Evolutionary conservation across 164 flowering plant species (phyloP).

Genomic region (Tetracentron sinense): DNA sequence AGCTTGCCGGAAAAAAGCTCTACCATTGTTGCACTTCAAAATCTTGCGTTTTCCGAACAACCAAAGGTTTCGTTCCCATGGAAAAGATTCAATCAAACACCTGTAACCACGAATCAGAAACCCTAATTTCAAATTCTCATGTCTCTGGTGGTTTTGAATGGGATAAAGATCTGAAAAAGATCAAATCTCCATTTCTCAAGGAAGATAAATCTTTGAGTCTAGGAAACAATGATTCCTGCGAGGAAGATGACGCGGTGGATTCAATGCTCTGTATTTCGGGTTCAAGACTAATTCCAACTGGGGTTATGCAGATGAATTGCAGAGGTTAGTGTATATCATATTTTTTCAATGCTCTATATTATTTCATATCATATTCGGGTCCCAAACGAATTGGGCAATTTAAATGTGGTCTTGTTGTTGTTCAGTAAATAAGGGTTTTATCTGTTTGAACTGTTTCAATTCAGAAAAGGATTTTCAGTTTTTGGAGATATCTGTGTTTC

Average conservation of each 20-base stretch:
- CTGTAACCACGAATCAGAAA: conserved; percentile 19
- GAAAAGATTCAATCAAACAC: conserved; percentile 22
- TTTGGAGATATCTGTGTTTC: neutral
- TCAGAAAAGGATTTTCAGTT: no score
- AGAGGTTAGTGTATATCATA: conserved; percentile 34
- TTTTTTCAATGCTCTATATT: no score
- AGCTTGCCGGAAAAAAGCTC: no score
- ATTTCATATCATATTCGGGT: no score
- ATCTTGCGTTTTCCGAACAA: conserved; percentile 5
- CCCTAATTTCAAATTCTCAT: conserved; percentile 22
- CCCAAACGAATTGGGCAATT: neutral
- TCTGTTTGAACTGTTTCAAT: neutral
- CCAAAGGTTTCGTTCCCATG: conserved; percentile 20
- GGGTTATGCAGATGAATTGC: conserved; percentile 35
- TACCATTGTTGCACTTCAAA: no score
- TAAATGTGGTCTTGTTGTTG: neutral
- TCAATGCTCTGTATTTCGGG: conserved; percentile 57
- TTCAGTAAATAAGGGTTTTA: neutral
- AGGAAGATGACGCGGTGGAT: conserved; percentile 34
- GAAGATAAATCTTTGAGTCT: conserved; percentile 16
- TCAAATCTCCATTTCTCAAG: conserved; percentile 3
- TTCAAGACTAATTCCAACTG: conserved; percentile 48
- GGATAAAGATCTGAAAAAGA: conserved; percentile 22
- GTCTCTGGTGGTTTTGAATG: conserved; percentile 26
- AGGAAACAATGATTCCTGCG: conserved; percentile 14